Evolutionary conservation across 2,329 filamentous ascomycete species (phyloP).

Genomic region (Eutypa lata): DNA sequence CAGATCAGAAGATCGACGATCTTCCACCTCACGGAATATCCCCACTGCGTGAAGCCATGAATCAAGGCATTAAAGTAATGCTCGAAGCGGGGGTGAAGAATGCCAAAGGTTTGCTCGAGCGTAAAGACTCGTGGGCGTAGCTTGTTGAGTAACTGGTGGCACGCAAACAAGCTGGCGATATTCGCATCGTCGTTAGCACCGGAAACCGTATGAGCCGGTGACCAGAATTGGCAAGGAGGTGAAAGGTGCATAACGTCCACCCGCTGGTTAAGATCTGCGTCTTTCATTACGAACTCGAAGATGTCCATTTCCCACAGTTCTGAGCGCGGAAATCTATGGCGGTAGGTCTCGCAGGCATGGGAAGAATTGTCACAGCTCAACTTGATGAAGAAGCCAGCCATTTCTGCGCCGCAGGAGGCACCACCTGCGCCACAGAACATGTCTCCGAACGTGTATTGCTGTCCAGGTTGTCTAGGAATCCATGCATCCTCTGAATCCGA

Average conservation of each 20-base stretch:
- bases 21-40: conserved; percentile 70
- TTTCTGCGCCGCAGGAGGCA: conserved; percentile 49
- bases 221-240: conserved; percentile 76
- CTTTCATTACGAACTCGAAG: conserved; percentile 43
- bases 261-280: conserved; percentile 28
- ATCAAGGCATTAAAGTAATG: conserved; percentile 59
- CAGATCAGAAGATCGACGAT: conserved; percentile 51
- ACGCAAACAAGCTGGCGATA: conserved; percentile 54
- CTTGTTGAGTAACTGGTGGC: conserved; percentile 53
- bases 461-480: conserved; percentile 20
- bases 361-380: conserved; percentile 63
- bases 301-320: conserved; percentile 47
- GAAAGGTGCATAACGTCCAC: conserved; percentile 73
- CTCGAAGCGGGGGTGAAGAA: conserved; percentile 51
- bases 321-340: conserved; percentile 52
- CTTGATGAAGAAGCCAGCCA: conserved; percentile 51
- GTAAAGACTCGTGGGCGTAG: conserved; percentile 67
- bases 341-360: conserved; percentile 56
- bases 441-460: conserved; percentile 57
- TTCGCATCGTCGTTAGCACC: conserved; percentile 65
- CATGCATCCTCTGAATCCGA: conserved; percentile 2
- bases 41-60: conserved; percentile 58
- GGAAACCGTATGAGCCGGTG: conserved; percentile 62
- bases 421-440: conserved; percentile 63
- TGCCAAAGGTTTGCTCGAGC: conserved; percentile 74